Evolutionary conservation across 305 asterid genomes (phyloP).

Genomic region (Plantago coronopus): DNA sequence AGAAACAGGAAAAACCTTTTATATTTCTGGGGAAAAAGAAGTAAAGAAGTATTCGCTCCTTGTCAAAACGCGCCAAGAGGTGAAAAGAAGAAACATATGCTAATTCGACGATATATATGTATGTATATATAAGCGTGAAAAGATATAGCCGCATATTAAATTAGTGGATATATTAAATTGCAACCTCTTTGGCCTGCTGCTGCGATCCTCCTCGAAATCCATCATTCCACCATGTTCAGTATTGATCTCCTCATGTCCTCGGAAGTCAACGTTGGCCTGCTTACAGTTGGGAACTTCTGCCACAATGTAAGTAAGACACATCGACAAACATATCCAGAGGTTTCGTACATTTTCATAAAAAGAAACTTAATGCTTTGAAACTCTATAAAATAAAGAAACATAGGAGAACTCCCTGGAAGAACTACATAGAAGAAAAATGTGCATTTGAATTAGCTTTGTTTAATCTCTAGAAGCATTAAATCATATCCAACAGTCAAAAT

Average conservation of each 20-base stretch:
- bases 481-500: constrained; percentile 12
- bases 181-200: constrained; percentile 89
- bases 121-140: neutral
- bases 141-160: neutral
- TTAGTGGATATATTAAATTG: constrained; percentile 4
- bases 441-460: constrained; percentile 14
- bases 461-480: constrained; percentile 17
- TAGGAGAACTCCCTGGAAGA: too few relatives aligned
- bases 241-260: constrained; percentile 85
- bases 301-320: constrained; percentile 87
- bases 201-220: constrained; percentile 83
- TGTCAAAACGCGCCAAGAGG: neutral
- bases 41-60: too few relatives aligned
- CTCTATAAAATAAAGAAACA: neutral
- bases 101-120: neutral
- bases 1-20: too few relatives aligned
- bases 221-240: constrained; percentile 96
- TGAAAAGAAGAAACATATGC: neutral
- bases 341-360: constrained; percentile 24
- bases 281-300: constrained; percentile 94
- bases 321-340: constrained; percentile 63
- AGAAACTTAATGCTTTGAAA: neutral
- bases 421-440: constrained; percentile 1
- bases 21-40: too few relatives aligned
- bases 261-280: constrained; percentile 80